phyloP scores from a whole-genome alignment of 2,329 filamentous ascomycete species.

The Colletotrichum melonis region DNA sequence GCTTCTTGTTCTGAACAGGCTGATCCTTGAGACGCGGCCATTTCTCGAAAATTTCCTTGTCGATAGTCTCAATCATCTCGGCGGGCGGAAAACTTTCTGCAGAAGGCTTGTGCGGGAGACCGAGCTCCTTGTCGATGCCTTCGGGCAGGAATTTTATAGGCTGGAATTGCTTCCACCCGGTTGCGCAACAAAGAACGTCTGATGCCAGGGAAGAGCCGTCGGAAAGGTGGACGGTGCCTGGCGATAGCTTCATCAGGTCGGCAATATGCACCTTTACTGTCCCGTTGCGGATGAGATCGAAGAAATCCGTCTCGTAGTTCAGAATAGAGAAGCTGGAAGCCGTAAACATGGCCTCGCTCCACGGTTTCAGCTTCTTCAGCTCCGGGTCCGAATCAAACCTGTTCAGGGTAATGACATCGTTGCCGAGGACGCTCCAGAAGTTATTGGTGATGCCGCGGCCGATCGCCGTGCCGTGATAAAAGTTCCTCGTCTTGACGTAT shows the following conservation, averaged over 20 bases:
- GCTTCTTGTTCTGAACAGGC: constrained; percentile 27
- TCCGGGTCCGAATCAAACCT: constrained; percentile 66
- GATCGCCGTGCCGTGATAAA: constrained; percentile 67
- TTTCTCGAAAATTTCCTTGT: constrained; percentile 26
- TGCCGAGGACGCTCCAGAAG: constrained; percentile 69
- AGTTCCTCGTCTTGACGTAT: constrained; percentile 62
- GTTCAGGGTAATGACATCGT: constrained; percentile 65
- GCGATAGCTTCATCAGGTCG: constrained; percentile 59
- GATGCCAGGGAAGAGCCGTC: constrained; percentile 58
- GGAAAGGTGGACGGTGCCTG: constrained; percentile 61
- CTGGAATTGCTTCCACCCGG: constrained; percentile 68
- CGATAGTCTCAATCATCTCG: constrained; percentile 19
- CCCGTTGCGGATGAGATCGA: constrained; percentile 65
- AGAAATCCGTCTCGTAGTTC: constrained; percentile 69
- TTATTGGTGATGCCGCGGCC: constrained; percentile 65
- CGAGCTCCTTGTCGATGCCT: constrained; percentile 58
- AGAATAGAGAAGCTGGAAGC: constrained; percentile 68
- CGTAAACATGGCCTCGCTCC: constrained; percentile 62
- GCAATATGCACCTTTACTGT: constrained; percentile 63
- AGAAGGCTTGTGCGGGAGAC: constrained; percentile 55
- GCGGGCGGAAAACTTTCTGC: constrained; percentile 26
- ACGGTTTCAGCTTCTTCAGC: constrained; percentile 64
- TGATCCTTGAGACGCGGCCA: constrained; percentile 30
- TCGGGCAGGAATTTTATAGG: constrained; percentile 63
- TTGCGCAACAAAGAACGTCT: constrained; percentile 66